These are phyloP conservation scores for Mortierella polycephala DNA, from an alignment of 371 early-diverging fungal species.

Conservation along the genomic window DNA sequence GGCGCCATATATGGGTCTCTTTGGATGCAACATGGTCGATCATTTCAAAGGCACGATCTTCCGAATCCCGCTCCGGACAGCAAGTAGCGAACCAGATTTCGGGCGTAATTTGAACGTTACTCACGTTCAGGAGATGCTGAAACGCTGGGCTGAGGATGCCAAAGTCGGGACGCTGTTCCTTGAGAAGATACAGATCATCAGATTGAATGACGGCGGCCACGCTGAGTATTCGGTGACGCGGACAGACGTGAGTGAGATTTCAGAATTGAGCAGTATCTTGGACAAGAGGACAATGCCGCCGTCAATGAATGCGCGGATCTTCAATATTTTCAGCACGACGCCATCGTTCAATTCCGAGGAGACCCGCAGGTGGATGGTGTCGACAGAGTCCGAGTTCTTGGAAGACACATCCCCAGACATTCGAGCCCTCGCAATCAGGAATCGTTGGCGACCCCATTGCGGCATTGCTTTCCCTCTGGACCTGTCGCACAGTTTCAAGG, in stretches of 20 bases:
- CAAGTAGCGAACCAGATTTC: neutral
- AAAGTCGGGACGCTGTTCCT: conserved; percentile 32
- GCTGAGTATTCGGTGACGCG: neutral
- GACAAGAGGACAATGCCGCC: neutral
- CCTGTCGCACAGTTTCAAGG: neutral
- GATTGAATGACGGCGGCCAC: conserved; percentile 5
- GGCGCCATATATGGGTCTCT: conserved; percentile 28
- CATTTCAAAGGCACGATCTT: conserved; percentile 54
- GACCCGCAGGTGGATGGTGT: conserved; percentile 17
- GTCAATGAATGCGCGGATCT: no score
- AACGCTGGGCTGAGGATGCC: conserved; percentile 13
- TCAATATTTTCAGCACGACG: no score
- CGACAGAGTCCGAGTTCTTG: neutral
- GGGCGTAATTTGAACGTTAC: conserved; percentile 4
- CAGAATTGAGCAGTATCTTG: neutral
- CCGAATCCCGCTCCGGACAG: conserved; percentile 44
- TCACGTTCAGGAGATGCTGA: conserved; percentile 19
- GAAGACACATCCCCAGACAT: neutral
- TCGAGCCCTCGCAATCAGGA: neutral
- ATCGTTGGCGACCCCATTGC: conserved; percentile 13
- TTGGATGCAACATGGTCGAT: conserved; percentile 28
- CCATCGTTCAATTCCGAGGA: neutral
- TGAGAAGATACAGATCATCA: conserved; percentile 28
- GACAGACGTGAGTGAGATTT: neutral
- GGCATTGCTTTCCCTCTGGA: conserved; percentile 18